Percentiles rank a stretch among this genome's conserved stretches.
These are phyloP conservation scores for Erigeron canadensis DNA, from an alignment of 129 eudicot genomes.

Conservation along the genomic window DNA sequence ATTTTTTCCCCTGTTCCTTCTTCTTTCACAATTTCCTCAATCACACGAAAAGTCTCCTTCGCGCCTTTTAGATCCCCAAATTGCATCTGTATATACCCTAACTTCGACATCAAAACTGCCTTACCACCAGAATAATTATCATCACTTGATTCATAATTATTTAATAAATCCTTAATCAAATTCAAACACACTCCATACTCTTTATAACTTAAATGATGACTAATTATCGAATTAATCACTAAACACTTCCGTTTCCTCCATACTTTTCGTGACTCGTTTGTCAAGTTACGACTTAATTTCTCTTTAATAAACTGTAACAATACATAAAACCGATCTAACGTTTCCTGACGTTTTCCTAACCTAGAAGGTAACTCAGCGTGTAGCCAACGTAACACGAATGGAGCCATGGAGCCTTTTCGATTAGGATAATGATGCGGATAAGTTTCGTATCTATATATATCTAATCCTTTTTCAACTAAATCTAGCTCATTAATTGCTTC, in stretches of 20 bases:
- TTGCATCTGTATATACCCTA: slow-evolving; percentile 87
- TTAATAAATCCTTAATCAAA: slow-evolving; percentile 47
- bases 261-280: slow-evolving; percentile 20
- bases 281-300: slow-evolving; percentile 4
- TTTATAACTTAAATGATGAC: slow-evolving; percentile 66
- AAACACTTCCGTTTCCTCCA: slow-evolving; percentile 69
- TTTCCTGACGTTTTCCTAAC: slow-evolving; percentile 46
- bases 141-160: slow-evolving; percentile 17
- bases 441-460: slow-evolving; percentile 42
- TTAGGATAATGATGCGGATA: slow-evolving; percentile 71
- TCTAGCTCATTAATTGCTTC: slow-evolving; percentile 67
- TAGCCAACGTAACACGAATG: slow-evolving; percentile 77
- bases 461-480: slow-evolving; percentile 52
- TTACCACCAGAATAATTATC: slow-evolving; percentile 1
- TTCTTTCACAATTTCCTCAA: slow-evolving; percentile 47
- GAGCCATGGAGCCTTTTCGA: slow-evolving; percentile 69
- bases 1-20: slow-evolving; percentile 30
- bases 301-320: slow-evolving; percentile 51
- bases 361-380: slow-evolving; percentile 69
- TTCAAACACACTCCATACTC: slow-evolving; percentile 70
- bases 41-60: slow-evolving; percentile 41
- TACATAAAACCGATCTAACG: slow-evolving; percentile 66
- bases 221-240: slow-evolving; percentile 58
- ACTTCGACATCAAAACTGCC: slow-evolving; percentile 45
- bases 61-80: slow-evolving; percentile 93